Evolutionary conservation across 1,139 yeast genomes (phyloP), one percentile per base, ranked within the genome.

Genomic region (Diutina siamensis): DNA sequence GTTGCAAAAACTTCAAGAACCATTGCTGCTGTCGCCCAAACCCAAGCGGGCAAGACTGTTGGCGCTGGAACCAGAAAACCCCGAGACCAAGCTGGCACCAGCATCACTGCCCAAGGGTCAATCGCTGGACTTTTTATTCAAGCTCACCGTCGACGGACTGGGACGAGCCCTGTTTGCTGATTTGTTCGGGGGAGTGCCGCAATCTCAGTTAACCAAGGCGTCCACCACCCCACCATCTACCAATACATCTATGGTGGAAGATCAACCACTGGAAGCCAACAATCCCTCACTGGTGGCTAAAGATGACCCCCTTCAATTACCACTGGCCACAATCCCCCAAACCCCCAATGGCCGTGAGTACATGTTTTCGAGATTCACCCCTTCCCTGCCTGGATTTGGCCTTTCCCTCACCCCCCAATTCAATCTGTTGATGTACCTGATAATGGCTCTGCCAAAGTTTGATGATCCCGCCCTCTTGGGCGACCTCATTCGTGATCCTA

Each of bases 341-440:
- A 48, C 50, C 17, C 50, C 49, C 5, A 45, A 40, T 18, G 38
- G 40, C 33, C 40, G 45, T 5, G 36, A 25, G 36, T 44, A 42
- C 32, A 28, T 42, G 27, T 44, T 28, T 32, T 5, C 35, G 35
- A 22, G 45, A 27, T 32, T 32, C 36, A 34, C 44, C 25, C 41
- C 40, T 19, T 15, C 20, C 8, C 17, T n/a, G 35, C 49, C 57
- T 46, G 54, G 59, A 12, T 63, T 61, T 52, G 68, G 65, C 52
- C 61, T 68, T 50, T 35, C 40, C 27, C 40, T 35, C 40, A 69
- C 74, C 13, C 74, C 75, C 2, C 72, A 66, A 49, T 66, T 69
- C 57, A 68, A 67, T 52, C 60, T 69, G 15, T 58, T 68, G 59
- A 68, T 69, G 72, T 62, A 66, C 53, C 61, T 69, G 27, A 61